phyloP scores from a whole-genome alignment of 1,139 yeast species.

The Zhuliangozyma blackwelliae region DNA sequence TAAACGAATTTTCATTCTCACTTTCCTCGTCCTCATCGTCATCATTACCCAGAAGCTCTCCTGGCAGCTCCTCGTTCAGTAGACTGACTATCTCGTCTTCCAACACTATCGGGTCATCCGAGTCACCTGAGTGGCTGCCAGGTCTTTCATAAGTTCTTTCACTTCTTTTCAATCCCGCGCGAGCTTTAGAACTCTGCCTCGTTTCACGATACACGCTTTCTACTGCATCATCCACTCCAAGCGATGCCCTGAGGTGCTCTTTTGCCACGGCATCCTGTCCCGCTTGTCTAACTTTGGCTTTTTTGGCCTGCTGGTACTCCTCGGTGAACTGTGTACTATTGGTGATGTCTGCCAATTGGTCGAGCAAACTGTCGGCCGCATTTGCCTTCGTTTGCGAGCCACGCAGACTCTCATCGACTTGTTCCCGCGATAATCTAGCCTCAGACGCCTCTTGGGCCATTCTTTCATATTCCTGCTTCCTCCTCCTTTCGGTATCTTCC shows the following conservation, averaged over 20 bases:
- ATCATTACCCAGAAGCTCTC: not conserved
- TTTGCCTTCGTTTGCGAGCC: too few relatives aligned
- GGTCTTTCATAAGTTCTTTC: too few relatives aligned
- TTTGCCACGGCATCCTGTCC: not conserved
- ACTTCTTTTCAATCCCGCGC: too few relatives aligned
- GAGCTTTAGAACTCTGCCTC: too few relatives aligned
- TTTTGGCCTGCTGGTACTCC: not conserved
- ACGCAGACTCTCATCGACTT: too few relatives aligned
- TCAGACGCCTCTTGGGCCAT: too few relatives aligned
- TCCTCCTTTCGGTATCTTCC: slow-evolving; percentile 4
- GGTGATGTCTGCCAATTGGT: not conserved
- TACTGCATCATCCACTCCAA: too few relatives aligned
- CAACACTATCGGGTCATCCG: slow-evolving; percentile 20
- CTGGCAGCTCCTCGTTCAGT: slow-evolving; percentile 13
- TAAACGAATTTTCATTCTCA: slow-evolving; percentile 1
- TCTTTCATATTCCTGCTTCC: slow-evolving; percentile 1
- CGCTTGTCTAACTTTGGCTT: not conserved
- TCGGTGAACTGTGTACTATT: slow-evolving; percentile 1
- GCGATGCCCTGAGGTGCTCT: not conserved
- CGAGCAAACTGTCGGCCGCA: not conserved
- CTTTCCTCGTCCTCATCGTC: slow-evolving; percentile 5
- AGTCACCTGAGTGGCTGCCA: too few relatives aligned
- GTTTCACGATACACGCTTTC: too few relatives aligned
- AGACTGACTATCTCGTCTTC: slow-evolving; percentile 14
- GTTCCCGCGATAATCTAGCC: too few relatives aligned